A percentile compares a stretch with the other conserved stretches of the same genome.
phyloP scores from a whole-genome alignment of 768 basidiomycete genomes.

The Mycena leptocephala region DNA sequence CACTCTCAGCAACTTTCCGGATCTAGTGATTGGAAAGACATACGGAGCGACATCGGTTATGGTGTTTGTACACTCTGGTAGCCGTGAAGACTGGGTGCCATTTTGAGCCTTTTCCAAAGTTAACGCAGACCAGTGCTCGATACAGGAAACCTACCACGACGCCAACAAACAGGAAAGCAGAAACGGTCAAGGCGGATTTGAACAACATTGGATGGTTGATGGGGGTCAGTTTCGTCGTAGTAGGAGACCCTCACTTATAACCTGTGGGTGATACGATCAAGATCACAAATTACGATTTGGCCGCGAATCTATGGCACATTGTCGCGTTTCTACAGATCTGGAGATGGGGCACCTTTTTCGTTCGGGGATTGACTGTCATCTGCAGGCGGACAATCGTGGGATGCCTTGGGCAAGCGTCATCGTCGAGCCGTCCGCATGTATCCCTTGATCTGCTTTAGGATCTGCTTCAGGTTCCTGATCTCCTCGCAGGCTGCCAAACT shows the following conservation, averaged over 20 bases:
- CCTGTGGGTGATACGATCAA: not conserved
- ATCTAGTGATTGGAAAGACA: too few species aligned
- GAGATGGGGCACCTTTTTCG: not conserved
- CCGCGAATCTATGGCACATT: not conserved
- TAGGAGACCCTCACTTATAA: not conserved
- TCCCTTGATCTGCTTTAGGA: too few species aligned
- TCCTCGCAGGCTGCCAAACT: not conserved
- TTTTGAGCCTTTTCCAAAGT: not conserved
- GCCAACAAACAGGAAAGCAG: not conserved
- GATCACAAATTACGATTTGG: not conserved
- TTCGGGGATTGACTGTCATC: not conserved
- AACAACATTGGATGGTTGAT: slow-evolving; percentile 11
- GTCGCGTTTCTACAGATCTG: not conserved
- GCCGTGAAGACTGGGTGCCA: slow-evolving; percentile 5
- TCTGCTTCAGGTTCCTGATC: not conserved
- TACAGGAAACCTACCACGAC: not conserved
- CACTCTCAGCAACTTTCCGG: too few species aligned
- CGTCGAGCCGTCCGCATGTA: not conserved
- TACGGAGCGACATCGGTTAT: slow-evolving; percentile 8
- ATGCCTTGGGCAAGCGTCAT: not conserved
- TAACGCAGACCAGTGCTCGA: too few species aligned
- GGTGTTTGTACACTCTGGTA: slow-evolving; percentile 14
- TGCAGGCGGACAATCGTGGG: slow-evolving; percentile 22
- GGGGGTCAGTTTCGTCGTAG: not conserved
- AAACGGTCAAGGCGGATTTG: not conserved